Conservation (phyloP, 495 filamentous ascomycete genomes). For the Chaetomium fimeti region DNA sequence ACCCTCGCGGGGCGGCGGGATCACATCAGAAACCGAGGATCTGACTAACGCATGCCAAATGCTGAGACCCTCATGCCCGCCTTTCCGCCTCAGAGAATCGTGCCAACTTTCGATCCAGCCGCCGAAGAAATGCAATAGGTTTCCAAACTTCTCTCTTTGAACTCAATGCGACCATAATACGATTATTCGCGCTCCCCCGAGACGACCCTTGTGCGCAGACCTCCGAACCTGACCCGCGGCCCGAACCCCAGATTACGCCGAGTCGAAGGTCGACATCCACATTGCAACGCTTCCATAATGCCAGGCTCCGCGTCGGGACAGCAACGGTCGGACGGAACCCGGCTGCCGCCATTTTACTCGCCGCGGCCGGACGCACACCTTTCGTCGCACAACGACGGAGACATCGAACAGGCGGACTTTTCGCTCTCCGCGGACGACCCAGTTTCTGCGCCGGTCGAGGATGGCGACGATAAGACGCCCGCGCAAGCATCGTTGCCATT, state of each 20-base stretch:
- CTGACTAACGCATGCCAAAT: conserved; percentile 30
- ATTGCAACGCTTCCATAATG: conserved; percentile 20
- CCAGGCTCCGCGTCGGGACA: conserved; percentile 22
- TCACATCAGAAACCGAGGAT: conserved; percentile 8
- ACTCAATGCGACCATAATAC: background rate
- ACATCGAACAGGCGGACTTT: conserved; percentile 26
- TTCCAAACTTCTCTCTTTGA: background rate
- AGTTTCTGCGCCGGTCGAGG: conserved; percentile 5
- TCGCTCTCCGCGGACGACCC: conserved; percentile 19
- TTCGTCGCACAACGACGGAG: conserved; percentile 22
- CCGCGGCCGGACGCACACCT: conserved; percentile 37
- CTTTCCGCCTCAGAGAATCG: conserved; percentile 1
- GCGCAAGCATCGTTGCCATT: conserved; percentile 19
- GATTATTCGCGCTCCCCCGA: background rate
- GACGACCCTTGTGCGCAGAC: background rate
- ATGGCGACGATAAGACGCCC: conserved; percentile 5
- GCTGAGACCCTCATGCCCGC: conserved; percentile 7
- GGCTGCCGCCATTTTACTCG: conserved; percentile 51
- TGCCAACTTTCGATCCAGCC: background rate
- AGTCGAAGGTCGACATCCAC: conserved; percentile 1
- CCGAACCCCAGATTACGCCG: conserved; percentile 7
- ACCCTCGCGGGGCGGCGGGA: background rate
- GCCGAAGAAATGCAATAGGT: background rate
- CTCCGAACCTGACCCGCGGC: conserved; percentile 1
- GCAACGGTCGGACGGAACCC: conserved; percentile 33